phyloP scores from a whole-genome alignment of 345 rosid species.

The Zanthoxylum bungeanum region DNA sequence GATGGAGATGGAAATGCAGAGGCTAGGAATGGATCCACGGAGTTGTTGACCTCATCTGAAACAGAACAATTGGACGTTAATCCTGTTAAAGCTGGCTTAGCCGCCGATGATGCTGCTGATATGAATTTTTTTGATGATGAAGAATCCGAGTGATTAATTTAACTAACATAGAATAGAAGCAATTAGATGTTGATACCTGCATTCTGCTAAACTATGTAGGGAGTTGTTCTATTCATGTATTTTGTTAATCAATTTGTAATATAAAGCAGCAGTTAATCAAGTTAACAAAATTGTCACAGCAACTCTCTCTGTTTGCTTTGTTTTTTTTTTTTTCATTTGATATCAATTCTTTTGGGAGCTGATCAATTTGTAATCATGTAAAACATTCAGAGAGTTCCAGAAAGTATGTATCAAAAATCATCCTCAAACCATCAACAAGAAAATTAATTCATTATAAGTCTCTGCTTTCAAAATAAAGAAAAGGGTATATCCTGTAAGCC shows the following conservation, averaged over 20 bases:
- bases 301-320: not conserved
- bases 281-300: not conserved
- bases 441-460: too few species aligned
- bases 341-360: too few species aligned
- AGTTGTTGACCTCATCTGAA: conserved; percentile 14
- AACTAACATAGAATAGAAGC: conserved; percentile 1
- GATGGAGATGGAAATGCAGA: conserved; percentile 18
- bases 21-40: conserved; percentile 16
- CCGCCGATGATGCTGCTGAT: conserved; percentile 29
- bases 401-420: too few species aligned
- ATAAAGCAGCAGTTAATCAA: not conserved
- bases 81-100: conserved; percentile 15
- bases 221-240: not conserved
- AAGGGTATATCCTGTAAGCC: too few species aligned
- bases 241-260: not conserved
- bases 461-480: too few species aligned
- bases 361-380: too few species aligned
- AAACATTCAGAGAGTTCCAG: too few species aligned
- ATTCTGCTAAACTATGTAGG: not conserved
- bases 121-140: conserved; percentile 40
- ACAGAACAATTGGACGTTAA: conserved; percentile 14
- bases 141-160: conserved; percentile 31
- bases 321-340: too few species aligned
- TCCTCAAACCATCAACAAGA: too few species aligned
- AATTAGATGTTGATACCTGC: conserved; percentile 9